Evolutionary conservation across 148 eudicot genomes (phyloP), one percentile per base, ranked within the genome.

Genomic region (Polygonum aviculare): DNA sequence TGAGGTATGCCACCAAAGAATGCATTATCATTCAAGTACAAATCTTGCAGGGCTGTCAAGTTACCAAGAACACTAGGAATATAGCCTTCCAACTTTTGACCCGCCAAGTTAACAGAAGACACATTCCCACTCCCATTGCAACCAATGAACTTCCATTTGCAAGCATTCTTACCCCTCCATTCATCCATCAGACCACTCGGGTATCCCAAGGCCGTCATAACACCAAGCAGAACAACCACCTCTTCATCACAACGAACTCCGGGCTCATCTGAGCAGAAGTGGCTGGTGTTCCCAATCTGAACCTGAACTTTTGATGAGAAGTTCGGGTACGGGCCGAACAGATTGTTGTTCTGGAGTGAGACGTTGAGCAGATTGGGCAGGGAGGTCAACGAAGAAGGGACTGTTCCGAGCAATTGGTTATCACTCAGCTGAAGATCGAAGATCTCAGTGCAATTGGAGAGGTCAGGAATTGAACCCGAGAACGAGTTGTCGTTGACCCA

Each of bases 91-190:
- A 82, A 83, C 1, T 79, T 75, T 69, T 82, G 88, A 72, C 77
- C 88, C 1, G 80, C 79, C 4, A 90, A 81, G 78, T 92, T 90
- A 31, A 92, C 52, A 26, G 47, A 11, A 0, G 22, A 79, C 21
- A 88, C 84, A 41, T 74, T 81, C 3, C 80, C 80, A 54, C 50
- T n/a, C 5, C 69, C 14, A 76, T 82, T 81, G 72, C 93, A 91
- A 4, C 80, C 78, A 14, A 91, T 48, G 52, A 74, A 83, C 2
- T 76, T 33, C 97, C 97, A 92, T 1, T 41, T 22, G 72, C 97
- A 92, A 44, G 90, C 86, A 77, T 90, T 75, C 67, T 91, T 92
- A 3, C 90, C 92, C 14, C 50, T 5, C 93, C 97, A 91, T 22
- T 83, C 75, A 52, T 89, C 82, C 0, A 92, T 87, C 9, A 92